phyloP scores from a whole-genome alignment of 2,329 filamentous ascomycete genomes.

The Aquanectria penicillioides region DNA sequence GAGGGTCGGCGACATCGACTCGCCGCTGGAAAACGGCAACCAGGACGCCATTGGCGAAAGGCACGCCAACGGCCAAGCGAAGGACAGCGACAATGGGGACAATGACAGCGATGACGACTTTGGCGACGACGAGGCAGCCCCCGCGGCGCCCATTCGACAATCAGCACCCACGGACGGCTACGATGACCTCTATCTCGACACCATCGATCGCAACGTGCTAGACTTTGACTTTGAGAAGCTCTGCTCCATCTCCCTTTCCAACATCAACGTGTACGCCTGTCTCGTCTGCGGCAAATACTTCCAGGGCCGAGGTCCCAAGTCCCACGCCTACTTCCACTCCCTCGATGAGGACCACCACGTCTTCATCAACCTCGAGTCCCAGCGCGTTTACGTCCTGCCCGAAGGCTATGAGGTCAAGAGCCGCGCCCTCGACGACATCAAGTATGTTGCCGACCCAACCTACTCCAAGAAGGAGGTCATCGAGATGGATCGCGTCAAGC shows the following conservation, averaged over 20 bases:
- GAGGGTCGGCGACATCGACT: slow-evolving; percentile 59
- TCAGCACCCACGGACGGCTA: slow-evolving; percentile 86
- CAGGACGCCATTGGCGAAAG: slow-evolving; percentile 39
- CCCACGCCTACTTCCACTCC: slow-evolving; percentile 96
- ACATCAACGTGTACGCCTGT: slow-evolving; percentile 99
- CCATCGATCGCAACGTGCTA: slow-evolving; percentile 89
- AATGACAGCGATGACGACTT: slow-evolving; percentile 50
- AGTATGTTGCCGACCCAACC: slow-evolving; percentile 93
- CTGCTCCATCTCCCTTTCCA: slow-evolving; percentile 93
- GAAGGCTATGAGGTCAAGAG: slow-evolving; percentile 97
- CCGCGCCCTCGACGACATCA: slow-evolving; percentile 96
- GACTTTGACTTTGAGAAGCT: slow-evolving; percentile 99
- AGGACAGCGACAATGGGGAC: slow-evolving; percentile 37
- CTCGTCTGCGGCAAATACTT: slow-evolving; percentile 98
- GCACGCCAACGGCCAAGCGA: slow-evolving; percentile 42
- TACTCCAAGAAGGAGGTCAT: slow-evolving; percentile 84
- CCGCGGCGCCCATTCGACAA: slow-evolving; percentile 59
- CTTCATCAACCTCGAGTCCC: slow-evolving; percentile 96
- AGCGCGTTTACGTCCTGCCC: slow-evolving; percentile 90
- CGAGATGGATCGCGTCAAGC: slow-evolving; percentile 75
- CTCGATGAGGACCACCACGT: slow-evolving; percentile 96
- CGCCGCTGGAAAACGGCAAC: slow-evolving; percentile 48
- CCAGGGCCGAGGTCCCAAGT: slow-evolving; percentile 91
- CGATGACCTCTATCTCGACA: slow-evolving; percentile 96
- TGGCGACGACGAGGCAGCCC: slow-evolving; percentile 54